These are phyloP conservation scores for Hirschfeldia incana DNA, from an alignment of 345 rosid genomes.

Conservation along the genomic window DNA sequence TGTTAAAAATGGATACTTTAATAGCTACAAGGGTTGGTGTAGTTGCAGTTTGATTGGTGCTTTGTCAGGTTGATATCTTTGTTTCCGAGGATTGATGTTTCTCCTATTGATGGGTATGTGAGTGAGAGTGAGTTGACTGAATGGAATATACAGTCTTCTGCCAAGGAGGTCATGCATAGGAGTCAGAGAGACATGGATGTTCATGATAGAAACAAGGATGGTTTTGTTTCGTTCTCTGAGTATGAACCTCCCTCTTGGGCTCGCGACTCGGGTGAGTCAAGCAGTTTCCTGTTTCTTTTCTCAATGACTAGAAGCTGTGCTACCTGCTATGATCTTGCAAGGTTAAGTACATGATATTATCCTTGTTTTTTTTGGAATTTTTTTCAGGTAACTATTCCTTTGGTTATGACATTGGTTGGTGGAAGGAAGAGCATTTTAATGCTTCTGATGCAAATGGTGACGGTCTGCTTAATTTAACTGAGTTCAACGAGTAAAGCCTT, in stretches of 20 bases:
- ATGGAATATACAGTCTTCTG: conserved; percentile 78
- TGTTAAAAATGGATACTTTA: not conserved
- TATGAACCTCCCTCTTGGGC: conserved; percentile 95
- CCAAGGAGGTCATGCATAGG: conserved; percentile 73
- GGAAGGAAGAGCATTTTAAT: conserved; percentile 96
- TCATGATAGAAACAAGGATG: conserved; percentile 91
- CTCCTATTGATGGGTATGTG: conserved; percentile 74
- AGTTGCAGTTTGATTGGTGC: not conserved
- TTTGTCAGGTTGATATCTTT: conserved; percentile 60
- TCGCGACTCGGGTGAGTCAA: conserved; percentile 55
- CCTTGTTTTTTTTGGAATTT: not conserved
- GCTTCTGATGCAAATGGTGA: conserved; percentile 96
- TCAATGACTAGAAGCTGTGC: not conserved
- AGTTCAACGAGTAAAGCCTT: conserved; percentile 87
- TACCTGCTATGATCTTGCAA: not conserved
- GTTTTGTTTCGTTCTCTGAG: conserved; percentile 70
- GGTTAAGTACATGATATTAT: not conserved
- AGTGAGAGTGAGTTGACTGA: conserved; percentile 77
- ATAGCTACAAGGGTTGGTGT: not conserved
- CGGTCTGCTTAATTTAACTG: conserved; percentile 78
- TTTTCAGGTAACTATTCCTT: conserved; percentile 59
- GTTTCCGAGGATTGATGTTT: conserved; percentile 90
- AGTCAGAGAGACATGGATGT: conserved; percentile 82
- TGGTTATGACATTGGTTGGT: conserved; percentile 96
- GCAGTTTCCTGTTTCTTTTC: not conserved